Evolutionary conservation across 2,329 filamentous ascomycete genomes (phyloP), one percentile per base, ranked within the genome.

Genomic region (Leptodontidium sp.): DNA sequence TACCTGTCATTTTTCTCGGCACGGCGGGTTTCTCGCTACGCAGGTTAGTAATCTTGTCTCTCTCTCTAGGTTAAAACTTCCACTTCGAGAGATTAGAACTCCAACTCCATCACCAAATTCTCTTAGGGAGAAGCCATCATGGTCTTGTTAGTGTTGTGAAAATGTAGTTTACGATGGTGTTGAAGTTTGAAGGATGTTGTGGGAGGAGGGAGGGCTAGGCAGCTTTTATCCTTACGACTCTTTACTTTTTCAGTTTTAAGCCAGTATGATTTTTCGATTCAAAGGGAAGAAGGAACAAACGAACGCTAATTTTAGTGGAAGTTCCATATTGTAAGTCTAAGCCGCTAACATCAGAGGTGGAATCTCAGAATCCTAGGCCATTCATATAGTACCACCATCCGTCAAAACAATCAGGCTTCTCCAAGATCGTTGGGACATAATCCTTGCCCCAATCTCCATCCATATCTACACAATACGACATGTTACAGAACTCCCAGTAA

Each of bases 401-500:
- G 47, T 65, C 62, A 47, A 57, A 65, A 65, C 62, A 65, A 47
- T 55, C 50, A 45, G 62, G 62, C 24, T 57, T 29, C 50, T 65
- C 62, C 38, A 65, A 58, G 47, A 71, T 64, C 55, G 29, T 49
- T 50, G 67, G 67, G 5, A 71, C 38, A 55, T 50, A 67, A 29
- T 63, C 35, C 8, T 50, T 67, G 0, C 26, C 40, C 71, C 69
- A 73, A 12, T 68, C 68, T 61, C 59, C 67, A 26, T 32, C 14
- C 24, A 38, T 26, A 14, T 59, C 7, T 12, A 35, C 49, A 47
- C 67, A 68, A 65, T 58, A 69, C 0, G 47, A 24, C 35, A 71
- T 74, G 64, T 78, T 80, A 65, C 77, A 79, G 38, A 72, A 75
- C 65, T 80, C 78, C 79, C 78, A 80, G 66, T 79, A 80, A 8